Conservation (phyloP, 2,329 filamentous ascomycete species). For the Beauveria scarabaeidicola region DNA sequence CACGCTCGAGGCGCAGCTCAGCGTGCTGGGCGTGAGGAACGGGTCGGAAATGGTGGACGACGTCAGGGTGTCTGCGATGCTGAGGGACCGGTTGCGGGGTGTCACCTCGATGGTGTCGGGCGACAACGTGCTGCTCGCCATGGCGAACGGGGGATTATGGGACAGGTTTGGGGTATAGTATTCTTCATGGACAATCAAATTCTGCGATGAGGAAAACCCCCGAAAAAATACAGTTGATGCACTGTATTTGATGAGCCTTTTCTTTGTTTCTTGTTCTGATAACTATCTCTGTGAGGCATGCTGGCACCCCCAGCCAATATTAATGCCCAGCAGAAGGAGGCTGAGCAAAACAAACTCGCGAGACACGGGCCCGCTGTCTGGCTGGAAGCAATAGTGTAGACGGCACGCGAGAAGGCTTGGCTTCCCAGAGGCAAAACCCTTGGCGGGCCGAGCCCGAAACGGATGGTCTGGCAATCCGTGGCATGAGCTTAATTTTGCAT, state of each 20-base stretch:
- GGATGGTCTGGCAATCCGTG: not conserved
- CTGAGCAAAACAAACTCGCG: slow-evolving; percentile 1
- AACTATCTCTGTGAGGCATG: not conserved
- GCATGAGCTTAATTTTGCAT: slow-evolving; percentile 4
- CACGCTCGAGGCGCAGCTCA: slow-evolving; percentile 14
- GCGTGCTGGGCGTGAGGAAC: slow-evolving; percentile 18
- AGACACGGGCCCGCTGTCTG: not conserved
- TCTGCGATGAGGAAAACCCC: not conserved
- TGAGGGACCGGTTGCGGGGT: slow-evolving; percentile 12
- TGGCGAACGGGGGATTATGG: not conserved
- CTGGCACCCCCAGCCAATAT: not conserved
- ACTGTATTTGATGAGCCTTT: not conserved
- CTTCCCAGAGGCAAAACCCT: slow-evolving; percentile 2
- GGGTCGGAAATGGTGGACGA: slow-evolving; percentile 17
- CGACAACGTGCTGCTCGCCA: slow-evolving; percentile 8
- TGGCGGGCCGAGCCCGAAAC: slow-evolving; percentile 7
- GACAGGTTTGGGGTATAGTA: not conserved
- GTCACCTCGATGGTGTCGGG: slow-evolving; percentile 8
- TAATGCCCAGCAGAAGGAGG: slow-evolving; percentile 5
- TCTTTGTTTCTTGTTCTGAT: not conserved
- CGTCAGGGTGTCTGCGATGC: slow-evolving; percentile 15
- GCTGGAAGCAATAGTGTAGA: not conserved
- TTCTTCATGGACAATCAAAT: not conserved
- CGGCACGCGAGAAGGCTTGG: not conserved
- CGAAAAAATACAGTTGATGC: not conserved